phyloP scores from a whole-genome alignment of 1,284 basidiomycete genomes.

The Heterobasidion annosum region DNA sequence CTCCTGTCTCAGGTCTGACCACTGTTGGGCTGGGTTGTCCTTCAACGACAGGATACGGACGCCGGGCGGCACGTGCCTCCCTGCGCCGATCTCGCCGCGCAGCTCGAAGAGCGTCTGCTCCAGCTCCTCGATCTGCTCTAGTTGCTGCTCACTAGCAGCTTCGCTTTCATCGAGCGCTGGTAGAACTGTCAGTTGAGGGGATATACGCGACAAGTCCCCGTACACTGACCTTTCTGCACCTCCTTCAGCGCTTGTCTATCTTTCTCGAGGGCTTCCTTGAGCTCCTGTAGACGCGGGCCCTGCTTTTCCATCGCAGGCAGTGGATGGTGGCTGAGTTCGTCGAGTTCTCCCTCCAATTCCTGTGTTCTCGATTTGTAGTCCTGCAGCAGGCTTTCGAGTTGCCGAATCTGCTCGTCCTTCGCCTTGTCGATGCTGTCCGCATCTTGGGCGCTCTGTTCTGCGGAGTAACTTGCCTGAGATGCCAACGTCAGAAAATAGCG shows the following conservation, averaged over 20 bases:
- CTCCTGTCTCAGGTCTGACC: conserved; percentile 59
- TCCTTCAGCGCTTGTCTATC: conserved; percentile 28
- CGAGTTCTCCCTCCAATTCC: conserved; percentile 33
- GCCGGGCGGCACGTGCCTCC: conserved; percentile 67
- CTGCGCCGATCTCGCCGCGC: conserved; percentile 64
- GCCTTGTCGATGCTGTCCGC: conserved; percentile 22
- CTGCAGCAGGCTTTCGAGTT: conserved; percentile 49
- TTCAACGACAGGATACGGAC: conserved; percentile 60
- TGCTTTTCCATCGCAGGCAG: conserved; percentile 13
- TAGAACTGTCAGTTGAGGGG: not conserved
- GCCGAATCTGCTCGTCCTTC: conserved; percentile 32
- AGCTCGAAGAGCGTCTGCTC: conserved; percentile 72
- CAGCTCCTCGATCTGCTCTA: conserved; percentile 49
- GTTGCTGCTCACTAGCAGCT: conserved; percentile 26
- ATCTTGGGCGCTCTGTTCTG: conserved; percentile 35
- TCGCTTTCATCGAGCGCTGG: conserved; percentile 36
- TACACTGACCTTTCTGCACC: conserved; percentile 34
- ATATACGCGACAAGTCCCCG: not conserved
- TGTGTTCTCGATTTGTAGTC: conserved; percentile 44
- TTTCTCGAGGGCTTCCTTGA: conserved; percentile 32
- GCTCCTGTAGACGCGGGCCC: conserved; percentile 22
- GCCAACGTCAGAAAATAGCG: not conserved
- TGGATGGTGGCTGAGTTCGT: conserved; percentile 28
- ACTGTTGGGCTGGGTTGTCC: conserved; percentile 70
- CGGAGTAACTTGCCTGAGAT: conserved; percentile 47